phyloP scores from a whole-genome alignment of 805 yeast species.

The Cyberlindnera veronae region DNA sequence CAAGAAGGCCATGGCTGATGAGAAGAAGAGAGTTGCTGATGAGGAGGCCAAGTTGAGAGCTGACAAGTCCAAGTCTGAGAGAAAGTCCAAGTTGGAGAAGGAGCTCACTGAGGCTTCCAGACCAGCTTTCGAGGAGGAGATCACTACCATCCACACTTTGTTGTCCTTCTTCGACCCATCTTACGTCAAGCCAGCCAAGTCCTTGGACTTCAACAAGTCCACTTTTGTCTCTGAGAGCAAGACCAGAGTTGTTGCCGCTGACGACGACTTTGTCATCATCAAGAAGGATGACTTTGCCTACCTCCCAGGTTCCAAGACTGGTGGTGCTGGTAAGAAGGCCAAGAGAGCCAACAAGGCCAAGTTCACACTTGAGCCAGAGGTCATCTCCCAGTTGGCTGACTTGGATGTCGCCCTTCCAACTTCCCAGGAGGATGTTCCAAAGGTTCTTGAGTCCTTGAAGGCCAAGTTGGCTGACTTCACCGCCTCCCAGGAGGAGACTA shows the following conservation, averaged over 20 bases:
- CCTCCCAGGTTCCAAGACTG: conserved; percentile 45
- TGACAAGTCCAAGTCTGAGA: conserved; percentile 46
- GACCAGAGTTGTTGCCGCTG: conserved; percentile 52
- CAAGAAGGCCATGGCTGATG: conserved; percentile 63
- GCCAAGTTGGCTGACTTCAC: conserved; percentile 66
- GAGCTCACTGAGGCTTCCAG: conserved; percentile 67
- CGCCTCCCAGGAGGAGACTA: conserved; percentile 74
- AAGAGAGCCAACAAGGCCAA: conserved; percentile 51
- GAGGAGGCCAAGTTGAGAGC: conserved; percentile 47
- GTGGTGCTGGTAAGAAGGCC: conserved; percentile 46
- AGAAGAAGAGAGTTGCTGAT: conserved; percentile 63
- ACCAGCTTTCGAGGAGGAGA: conserved; percentile 85
- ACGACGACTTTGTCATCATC: conserved; percentile 60
- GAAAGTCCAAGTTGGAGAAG: conserved; percentile 61
- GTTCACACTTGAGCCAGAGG: conserved; percentile 75
- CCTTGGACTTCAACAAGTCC: conserved; percentile 30
- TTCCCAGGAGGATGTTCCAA: conserved; percentile 64
- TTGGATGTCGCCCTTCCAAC: conserved; percentile 78
- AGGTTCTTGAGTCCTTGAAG: conserved; percentile 63
- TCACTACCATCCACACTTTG: conserved; percentile 69
- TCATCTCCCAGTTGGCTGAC: conserved; percentile 72
- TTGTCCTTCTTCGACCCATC: conserved; percentile 75
- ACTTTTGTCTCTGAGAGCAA: conserved; percentile 27
- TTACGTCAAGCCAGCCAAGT: conserved; percentile 53
- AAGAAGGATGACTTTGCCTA: conserved; percentile 60